These are phyloP conservation scores for Blastobotrys capitulatus DNA, from an alignment of 1,139 yeast genomes.

Conservation along the genomic window DNA sequence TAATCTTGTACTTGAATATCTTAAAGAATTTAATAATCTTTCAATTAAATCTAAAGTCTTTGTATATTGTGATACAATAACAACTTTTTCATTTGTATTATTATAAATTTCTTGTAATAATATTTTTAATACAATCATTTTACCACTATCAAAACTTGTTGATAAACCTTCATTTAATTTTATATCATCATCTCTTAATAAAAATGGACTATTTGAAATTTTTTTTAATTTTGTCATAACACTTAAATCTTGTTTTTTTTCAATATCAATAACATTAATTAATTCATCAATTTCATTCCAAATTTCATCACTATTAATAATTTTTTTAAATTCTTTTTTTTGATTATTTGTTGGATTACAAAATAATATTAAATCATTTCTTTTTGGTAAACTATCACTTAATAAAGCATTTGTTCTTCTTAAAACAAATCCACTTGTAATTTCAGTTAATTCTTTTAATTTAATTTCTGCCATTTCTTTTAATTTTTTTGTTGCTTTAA, in stretches of 20 bases:
- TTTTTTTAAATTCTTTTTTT: conserved; percentile 45
- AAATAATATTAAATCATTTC: conserved; percentile 73
- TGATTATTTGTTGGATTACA: conserved; percentile 71
- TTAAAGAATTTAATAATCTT: conserved; percentile 43
- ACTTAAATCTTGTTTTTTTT: conserved; percentile 43
- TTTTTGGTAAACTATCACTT: conserved; percentile 63
- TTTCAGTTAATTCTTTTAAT: conserved; percentile 53
- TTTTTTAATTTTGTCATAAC: conserved; percentile 74
- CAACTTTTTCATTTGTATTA: conserved; percentile 61
- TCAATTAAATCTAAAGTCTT: conserved; percentile 79
- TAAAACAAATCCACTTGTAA: conserved; percentile 64
- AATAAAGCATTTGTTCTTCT: conserved; percentile 69
- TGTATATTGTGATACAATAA: conserved; percentile 83
- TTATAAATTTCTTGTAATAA: conserved; percentile 29
- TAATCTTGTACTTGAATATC: conserved; percentile 51
- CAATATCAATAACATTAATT: background rate
- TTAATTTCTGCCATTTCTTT: conserved; percentile 54
- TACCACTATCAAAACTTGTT: conserved; percentile 28
- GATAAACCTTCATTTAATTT: background rate
- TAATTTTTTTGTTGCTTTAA: conserved; percentile 51
- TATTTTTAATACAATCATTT: conserved; percentile 31
- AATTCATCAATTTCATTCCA: conserved; percentile 10
- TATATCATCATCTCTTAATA: conserved; percentile 40
- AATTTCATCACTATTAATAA: conserved; percentile 38
- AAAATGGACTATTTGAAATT: conserved; percentile 75